Conservation (phyloP, 2,329 filamentous ascomycete species). For the Colletotrichum sp. region DNA sequence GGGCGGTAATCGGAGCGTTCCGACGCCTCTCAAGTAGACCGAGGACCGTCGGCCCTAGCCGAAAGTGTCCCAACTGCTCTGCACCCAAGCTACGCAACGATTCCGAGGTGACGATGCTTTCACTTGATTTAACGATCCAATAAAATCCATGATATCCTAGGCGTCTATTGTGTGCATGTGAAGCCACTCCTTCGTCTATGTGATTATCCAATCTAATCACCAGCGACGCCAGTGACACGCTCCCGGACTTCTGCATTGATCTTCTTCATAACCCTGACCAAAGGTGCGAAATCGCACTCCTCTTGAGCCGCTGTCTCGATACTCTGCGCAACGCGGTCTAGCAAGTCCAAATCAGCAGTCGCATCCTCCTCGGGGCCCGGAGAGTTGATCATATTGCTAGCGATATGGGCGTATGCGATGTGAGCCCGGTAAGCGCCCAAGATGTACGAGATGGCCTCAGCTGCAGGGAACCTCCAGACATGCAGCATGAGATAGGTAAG, state of each 20-base stretch:
- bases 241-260: neutral
- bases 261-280: neutral
- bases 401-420: neutral
- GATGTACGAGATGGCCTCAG: neutral
- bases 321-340: conserved; percentile 1
- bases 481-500: conserved; percentile 1
- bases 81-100: neutral
- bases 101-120: accelerated
- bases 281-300: conserved; percentile 1
- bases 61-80: neutral
- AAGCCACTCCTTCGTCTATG: neutral
- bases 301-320: neutral
- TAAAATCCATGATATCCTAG: accelerated
- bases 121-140: accelerated
- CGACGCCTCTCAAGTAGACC: accelerated
- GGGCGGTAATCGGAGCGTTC: neutral
- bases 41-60: neutral
- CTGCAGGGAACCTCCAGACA: neutral
- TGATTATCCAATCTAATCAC: neutral
- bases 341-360: neutral
- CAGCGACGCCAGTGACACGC: neutral
- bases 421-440: neutral
- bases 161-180: neutral
- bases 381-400: neutral
- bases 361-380: neutral